These are phyloP conservation scores for Quercus berberidifolia DNA, from an alignment of 306 rosid species.

Conservation along the genomic window DNA sequence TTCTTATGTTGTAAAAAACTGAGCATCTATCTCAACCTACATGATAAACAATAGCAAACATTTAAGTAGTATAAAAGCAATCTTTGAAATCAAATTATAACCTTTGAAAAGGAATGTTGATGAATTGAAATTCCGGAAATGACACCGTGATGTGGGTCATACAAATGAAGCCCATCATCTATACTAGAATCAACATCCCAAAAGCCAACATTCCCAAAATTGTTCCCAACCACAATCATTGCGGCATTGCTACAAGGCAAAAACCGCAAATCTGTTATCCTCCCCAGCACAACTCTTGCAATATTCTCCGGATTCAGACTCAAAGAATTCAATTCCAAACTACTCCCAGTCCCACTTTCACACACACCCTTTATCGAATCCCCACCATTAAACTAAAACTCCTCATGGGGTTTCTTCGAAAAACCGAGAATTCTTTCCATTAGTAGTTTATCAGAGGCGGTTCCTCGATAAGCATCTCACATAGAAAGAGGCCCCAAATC, in stretches of 20 bases:
- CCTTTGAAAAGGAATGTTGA: conserved; percentile 65
- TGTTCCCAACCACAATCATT: conserved; percentile 61
- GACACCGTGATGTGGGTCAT: conserved; percentile 57
- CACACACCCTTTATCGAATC: neutral
- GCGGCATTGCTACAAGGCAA: conserved; percentile 50
- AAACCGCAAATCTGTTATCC: conserved; percentile 47
- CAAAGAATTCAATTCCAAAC: conserved; percentile 38
- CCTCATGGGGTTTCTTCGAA: conserved; percentile 22
- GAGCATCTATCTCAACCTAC: too few relatives aligned
- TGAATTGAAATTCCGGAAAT: conserved; percentile 68
- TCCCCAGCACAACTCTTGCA: conserved; percentile 59
- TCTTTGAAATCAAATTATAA: conserved; percentile 5
- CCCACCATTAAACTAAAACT: neutral
- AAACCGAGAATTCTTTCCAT: conserved; percentile 36
- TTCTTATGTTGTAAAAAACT: too few relatives aligned
- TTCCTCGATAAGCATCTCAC: conserved; percentile 38
- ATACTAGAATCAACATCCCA: conserved; percentile 48
- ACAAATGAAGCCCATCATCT: conserved; percentile 40
- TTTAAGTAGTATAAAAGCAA: neutral
- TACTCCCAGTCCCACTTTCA: neutral
- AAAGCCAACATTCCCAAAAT: conserved; percentile 72
- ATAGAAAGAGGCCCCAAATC: conserved; percentile 48
- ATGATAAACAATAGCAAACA: neutral
- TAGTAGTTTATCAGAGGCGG: conserved; percentile 31
- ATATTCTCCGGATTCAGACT: conserved; percentile 54